These are phyloP conservation scores for Centrapalus pauciflorus DNA, from an alignment of 129 eudicot species.

Conservation along the genomic window DNA sequence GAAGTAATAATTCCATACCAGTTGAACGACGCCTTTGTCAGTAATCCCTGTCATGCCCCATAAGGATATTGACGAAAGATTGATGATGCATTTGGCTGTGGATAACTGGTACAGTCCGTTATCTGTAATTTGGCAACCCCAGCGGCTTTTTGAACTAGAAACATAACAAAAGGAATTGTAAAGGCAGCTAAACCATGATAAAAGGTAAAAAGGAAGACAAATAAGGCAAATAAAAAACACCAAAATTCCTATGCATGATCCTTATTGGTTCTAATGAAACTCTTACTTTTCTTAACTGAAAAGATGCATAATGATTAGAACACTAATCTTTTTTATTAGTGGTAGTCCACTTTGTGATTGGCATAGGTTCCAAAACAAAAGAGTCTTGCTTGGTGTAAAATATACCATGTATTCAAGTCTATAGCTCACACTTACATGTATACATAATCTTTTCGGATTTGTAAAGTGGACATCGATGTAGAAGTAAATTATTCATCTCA, in stretches of 20 bases:
- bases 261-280: not conserved
- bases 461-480: no score
- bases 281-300: not conserved
- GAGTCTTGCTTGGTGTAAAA: not conserved
- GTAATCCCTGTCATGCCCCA: slow-evolving; percentile 94
- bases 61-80: slow-evolving; percentile 74
- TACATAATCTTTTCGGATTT: no score
- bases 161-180: not conserved
- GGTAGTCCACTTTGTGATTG: not conserved
- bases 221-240: not conserved
- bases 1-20: slow-evolving; percentile 40
- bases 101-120: slow-evolving; percentile 67
- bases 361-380: not conserved
- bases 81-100: slow-evolving; percentile 64
- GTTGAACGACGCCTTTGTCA: slow-evolving; percentile 75
- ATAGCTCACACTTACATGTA: not conserved
- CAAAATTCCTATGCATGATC: not conserved
- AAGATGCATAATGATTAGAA: not conserved
- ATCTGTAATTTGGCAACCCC: slow-evolving; percentile 99
- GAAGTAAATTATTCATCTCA: no score
- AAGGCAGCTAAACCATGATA: not conserved
- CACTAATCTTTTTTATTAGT: not conserved
- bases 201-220: not conserved
- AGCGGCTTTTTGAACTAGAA: slow-evolving; percentile 87
- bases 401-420: not conserved